A percentile compares a stretch with the other conserved stretches of the same genome.
Evolutionary conservation across 345 rosid genomes (phyloP).

Genomic region (Laguncularia racemosa): DNA sequence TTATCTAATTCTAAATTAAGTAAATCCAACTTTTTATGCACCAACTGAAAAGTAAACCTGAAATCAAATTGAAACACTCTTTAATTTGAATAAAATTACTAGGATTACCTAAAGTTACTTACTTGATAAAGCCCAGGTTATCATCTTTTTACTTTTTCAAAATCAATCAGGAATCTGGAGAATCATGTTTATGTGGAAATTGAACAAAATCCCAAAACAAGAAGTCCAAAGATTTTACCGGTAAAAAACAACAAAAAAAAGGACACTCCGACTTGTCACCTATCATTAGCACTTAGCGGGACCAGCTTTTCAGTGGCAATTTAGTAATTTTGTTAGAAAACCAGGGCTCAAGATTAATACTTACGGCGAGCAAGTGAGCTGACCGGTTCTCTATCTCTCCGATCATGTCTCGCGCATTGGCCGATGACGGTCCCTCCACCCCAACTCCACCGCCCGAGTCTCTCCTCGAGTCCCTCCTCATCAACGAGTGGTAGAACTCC

Average conservation of each 20-base stretch:
- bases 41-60: no score
- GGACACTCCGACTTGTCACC: conserved; percentile 11
- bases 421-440: conserved; percentile 32
- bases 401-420: conserved; percentile 88
- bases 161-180: no score
- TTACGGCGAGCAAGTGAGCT: conserved; percentile 79
- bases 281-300: conserved; percentile 6
- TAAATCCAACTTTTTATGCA: conserved; percentile 7
- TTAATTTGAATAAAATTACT: no score
- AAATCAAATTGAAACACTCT: no score
- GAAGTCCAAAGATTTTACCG: no score
- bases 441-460: conserved; percentile 44
- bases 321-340: conserved; percentile 20
- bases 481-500: conserved; percentile 93
- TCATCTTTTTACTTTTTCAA: no score
- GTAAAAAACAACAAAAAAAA: no score
- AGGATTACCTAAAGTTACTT: no score
- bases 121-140: no score
- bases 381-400: conserved; percentile 99
- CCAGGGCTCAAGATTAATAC: conserved; percentile 12
- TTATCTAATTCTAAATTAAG: conserved; percentile 6
- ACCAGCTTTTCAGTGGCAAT: conserved; percentile 26
- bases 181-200: no score
- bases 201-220: no score
- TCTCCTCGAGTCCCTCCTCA: conserved; percentile 79